A percentile compares a stretch with the other conserved stretches of the same genome.
Evolutionary conservation across 108 stramenopile genomes (phyloP).

Genomic region (Fragilaria radians): DNA sequence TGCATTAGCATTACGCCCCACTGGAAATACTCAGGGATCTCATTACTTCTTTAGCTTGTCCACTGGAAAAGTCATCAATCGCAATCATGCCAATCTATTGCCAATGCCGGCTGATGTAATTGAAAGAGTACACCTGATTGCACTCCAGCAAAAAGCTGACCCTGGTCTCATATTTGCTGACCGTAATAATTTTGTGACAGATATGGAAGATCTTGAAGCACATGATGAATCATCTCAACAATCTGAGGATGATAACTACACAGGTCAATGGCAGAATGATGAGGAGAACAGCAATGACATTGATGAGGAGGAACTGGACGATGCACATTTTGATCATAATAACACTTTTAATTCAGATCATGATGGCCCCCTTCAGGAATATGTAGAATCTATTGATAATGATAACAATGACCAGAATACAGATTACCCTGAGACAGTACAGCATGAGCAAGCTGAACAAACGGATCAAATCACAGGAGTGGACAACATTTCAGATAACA

Average conservation of each 20-base stretch:
- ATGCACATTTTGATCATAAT: not conserved
- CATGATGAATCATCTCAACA: too few relatives aligned
- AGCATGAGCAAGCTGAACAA: too few relatives aligned
- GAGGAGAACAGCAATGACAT: not conserved
- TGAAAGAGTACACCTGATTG: not conserved
- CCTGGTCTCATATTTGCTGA: not conserved
- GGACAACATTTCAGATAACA: too few relatives aligned
- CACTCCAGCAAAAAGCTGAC: not conserved
- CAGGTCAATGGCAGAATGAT: not conserved
- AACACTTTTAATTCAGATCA: not conserved
- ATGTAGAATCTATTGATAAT: not conserved
- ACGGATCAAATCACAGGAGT: too few relatives aligned
- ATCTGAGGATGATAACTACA: too few relatives aligned
- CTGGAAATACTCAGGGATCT: slow-evolving; percentile 11
- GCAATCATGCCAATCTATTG: slow-evolving; percentile 3
- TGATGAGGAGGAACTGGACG: not conserved
- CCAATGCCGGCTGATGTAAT: slow-evolving; percentile 14
- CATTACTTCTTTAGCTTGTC: slow-evolving; percentile 7
- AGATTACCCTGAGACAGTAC: not conserved
- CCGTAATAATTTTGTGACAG: too few relatives aligned
- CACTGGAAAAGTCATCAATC: not conserved
- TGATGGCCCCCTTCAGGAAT: not conserved
- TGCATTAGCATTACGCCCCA: slow-evolving; percentile 19
- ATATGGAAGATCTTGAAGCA: too few relatives aligned
- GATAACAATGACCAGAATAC: not conserved